Evolutionary conservation across 129 eudicot species (phyloP).

Genomic region (Saposhnikovia divaricata): DNA sequence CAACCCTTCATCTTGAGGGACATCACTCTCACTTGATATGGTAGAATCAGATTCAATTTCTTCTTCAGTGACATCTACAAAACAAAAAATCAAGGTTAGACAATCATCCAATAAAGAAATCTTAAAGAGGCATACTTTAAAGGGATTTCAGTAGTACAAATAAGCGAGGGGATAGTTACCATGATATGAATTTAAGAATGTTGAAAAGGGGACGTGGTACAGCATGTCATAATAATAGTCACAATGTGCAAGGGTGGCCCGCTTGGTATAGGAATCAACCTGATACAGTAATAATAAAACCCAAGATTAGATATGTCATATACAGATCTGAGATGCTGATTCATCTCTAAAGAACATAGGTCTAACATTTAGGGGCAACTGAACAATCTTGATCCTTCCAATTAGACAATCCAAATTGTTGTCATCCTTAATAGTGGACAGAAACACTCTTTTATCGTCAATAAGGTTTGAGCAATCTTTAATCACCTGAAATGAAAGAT

Average conservation of each 20-base stretch:
- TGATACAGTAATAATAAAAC: slow-evolving; percentile 12
- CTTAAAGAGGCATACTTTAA: background rate
- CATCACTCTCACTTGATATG: slow-evolving; percentile 46
- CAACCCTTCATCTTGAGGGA: slow-evolving; percentile 21
- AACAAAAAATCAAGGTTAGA: background rate
- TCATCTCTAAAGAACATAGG: background rate
- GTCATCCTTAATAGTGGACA: no score
- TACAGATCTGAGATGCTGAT: background rate
- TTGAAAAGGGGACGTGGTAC: slow-evolving; percentile 50
- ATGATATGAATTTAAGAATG: slow-evolving; percentile 52
- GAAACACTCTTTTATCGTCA: no score
- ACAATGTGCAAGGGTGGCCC: slow-evolving; percentile 7
- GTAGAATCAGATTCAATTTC: slow-evolving; percentile 55
- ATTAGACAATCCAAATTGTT: no score
- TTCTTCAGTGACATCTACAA: slow-evolving; percentile 19
- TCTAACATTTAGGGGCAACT: slow-evolving; percentile 47
- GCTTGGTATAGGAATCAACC: slow-evolving; percentile 37
- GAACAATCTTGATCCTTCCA: slow-evolving; percentile 39
- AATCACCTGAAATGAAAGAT: no score
- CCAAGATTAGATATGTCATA: background rate
- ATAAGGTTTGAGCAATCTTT: no score
- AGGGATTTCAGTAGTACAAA: no score
- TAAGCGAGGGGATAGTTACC: slow-evolving; percentile 27
- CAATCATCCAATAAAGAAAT: background rate
- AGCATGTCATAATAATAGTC: slow-evolving; percentile 63